Conservation (phyloP, 768 basidiomycete species). For the Collybia sp. region DNA sequence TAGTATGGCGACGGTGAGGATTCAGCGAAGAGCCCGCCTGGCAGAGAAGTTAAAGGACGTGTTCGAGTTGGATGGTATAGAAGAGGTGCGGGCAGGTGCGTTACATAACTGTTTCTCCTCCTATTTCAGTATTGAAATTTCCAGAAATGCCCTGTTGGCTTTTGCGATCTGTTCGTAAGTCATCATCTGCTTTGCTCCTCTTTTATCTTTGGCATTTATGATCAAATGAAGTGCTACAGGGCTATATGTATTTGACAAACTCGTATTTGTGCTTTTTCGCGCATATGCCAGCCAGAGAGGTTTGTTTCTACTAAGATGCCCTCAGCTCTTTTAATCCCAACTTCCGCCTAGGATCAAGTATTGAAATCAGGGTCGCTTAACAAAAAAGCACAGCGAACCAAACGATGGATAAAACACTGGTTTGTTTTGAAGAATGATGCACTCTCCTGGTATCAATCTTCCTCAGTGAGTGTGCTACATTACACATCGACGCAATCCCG, state of each 20-base stretch:
- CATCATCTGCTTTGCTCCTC: not conserved
- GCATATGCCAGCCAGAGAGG: constrained; percentile 88
- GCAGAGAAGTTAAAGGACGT: constrained; percentile 89
- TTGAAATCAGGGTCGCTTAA: constrained; percentile 88
- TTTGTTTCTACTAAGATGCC: constrained; percentile 23
- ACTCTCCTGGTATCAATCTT: constrained; percentile 94
- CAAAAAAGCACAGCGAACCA: constrained; percentile 86
- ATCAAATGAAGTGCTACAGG: constrained; percentile 71
- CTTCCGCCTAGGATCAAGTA: constrained; percentile 67
- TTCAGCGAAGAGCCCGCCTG: constrained; percentile 64
- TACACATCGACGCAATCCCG: constrained; percentile 1
- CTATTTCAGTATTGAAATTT: constrained; percentile 5
- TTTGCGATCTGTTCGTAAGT: constrained; percentile 80
- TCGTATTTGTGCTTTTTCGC: constrained; percentile 96
- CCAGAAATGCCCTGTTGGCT: constrained; percentile 94
- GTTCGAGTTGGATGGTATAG: constrained; percentile 75
- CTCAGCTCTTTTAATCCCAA: not conserved
- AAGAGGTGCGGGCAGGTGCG: constrained; percentile 82
- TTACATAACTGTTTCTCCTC: constrained; percentile 6
- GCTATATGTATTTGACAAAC: constrained; percentile 95
- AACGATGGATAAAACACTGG: constrained; percentile 94
- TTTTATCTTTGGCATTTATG: not conserved
- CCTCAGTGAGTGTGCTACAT: constrained; percentile 54
- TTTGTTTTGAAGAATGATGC: constrained; percentile 95
- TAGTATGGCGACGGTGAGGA: constrained; percentile 70